phyloP scores from a whole-genome alignment of 352 stramenopile genomes.

The Lagenidium giganteum region DNA sequence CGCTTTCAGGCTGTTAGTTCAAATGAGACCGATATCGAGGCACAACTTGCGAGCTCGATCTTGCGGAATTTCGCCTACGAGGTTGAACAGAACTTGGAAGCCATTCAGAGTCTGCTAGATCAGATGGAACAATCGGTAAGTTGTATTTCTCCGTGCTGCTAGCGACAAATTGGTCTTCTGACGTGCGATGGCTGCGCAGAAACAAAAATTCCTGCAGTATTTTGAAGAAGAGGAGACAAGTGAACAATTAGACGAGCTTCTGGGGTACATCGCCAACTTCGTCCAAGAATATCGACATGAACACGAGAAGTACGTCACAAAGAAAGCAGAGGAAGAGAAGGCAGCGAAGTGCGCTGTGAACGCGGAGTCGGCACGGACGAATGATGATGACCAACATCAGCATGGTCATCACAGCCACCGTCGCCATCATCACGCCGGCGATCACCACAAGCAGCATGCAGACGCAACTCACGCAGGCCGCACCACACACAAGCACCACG shows the following conservation, averaged over 20 bases:
- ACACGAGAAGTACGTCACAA: conserved; percentile 60
- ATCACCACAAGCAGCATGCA: no score
- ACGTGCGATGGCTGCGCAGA: conserved; percentile 23
- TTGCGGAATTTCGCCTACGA: conserved; percentile 56
- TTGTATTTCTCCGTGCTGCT: conserved; percentile 3
- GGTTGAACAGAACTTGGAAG: conserved; percentile 50
- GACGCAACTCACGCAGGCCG: no score
- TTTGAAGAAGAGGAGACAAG: conserved; percentile 80
- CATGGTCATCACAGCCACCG: no score
- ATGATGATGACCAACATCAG: no score
- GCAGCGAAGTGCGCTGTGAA: no score
- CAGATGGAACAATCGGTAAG: conserved; percentile 51
- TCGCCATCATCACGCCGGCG: no score
- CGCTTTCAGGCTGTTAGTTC: conserved; percentile 14
- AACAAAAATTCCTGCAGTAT: conserved; percentile 73
- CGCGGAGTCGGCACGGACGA: no score
- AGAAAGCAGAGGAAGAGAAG: conserved; percentile 22
- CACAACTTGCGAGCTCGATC: conserved; percentile 37
- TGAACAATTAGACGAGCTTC: conserved; percentile 71
- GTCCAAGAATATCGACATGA: conserved; percentile 67
- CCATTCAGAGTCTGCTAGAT: conserved; percentile 40
- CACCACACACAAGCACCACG: no score
- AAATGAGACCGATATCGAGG: conserved; percentile 11
- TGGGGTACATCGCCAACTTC: conserved; percentile 72
- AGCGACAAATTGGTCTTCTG: no score